These are phyloP conservation scores for Trametes cinnabarina DNA, from an alignment of 768 basidiomycete species.

Conservation along the genomic window DNA sequence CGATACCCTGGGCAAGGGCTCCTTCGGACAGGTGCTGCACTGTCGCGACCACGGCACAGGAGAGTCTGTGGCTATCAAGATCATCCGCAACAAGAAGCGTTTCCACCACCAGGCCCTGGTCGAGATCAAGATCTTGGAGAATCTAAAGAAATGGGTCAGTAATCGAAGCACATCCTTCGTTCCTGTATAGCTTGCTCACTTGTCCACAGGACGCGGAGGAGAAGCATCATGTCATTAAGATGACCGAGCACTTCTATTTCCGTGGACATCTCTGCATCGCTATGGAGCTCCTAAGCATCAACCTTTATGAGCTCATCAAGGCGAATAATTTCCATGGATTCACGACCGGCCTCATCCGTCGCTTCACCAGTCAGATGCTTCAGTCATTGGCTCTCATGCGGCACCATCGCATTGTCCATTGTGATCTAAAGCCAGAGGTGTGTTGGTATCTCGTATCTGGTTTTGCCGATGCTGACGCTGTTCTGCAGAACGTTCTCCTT, in stretches of 20 bases:
- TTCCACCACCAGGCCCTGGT: slow-evolving; percentile 98
- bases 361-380: slow-evolving; percentile 96
- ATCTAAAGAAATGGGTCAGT: slow-evolving; percentile 93
- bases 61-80: slow-evolving; percentile 97
- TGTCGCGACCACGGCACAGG: slow-evolving; percentile 96
- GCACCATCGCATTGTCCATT: slow-evolving; percentile 96
- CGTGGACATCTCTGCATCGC: slow-evolving; percentile 97
- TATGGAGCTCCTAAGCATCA: slow-evolving; percentile 96
- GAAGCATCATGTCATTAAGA: slow-evolving; percentile 95
- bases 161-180: not conserved
- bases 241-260: slow-evolving; percentile 99
- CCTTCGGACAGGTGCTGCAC: slow-evolving; percentile 94
- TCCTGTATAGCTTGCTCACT: not conserved
- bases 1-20: slow-evolving; percentile 93
- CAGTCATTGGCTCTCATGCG: slow-evolving; percentile 89
- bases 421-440: slow-evolving; percentile 98
- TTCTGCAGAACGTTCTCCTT: slow-evolving; percentile 80
- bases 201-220: slow-evolving; percentile 85
- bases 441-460: slow-evolving; percentile 23
- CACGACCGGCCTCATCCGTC: slow-evolving; percentile 88
- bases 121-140: slow-evolving; percentile 98
- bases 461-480: slow-evolving; percentile 1
- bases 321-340: slow-evolving; percentile 99
- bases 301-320: slow-evolving; percentile 98
- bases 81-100: slow-evolving; percentile 98